phyloP scores from a whole-genome alignment of 2,329 filamentous ascomycete genomes.

The Beauveria brongniartii region DNA sequence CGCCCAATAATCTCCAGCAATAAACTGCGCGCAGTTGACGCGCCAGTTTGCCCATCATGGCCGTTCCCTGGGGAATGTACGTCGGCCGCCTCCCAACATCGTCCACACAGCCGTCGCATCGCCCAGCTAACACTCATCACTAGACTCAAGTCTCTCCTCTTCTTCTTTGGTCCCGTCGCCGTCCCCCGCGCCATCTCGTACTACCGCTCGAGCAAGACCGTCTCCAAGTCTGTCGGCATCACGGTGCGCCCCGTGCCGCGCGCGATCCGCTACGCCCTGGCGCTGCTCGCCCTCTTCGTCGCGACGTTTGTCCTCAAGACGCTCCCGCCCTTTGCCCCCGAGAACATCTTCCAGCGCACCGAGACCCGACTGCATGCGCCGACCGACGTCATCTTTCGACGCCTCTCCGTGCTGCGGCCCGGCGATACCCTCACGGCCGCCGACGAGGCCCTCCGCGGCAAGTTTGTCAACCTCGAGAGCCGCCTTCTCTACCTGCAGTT shows the following conservation, averaged over 20 bases:
- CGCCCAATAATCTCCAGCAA: neutral
- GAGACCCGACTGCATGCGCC: slow-evolving; percentile 77
- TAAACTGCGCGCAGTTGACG: neutral
- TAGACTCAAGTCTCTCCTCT: slow-evolving; percentile 46
- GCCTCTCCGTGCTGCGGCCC: slow-evolving; percentile 53
- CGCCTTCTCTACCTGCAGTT: slow-evolving; percentile 76
- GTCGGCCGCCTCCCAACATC: neutral
- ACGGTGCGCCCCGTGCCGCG: slow-evolving; percentile 48
- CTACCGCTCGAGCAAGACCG: slow-evolving; percentile 48
- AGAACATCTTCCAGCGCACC: slow-evolving; percentile 75
- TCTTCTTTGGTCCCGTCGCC: slow-evolving; percentile 64
- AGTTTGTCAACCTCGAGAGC: slow-evolving; percentile 63
- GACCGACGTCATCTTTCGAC: slow-evolving; percentile 75
- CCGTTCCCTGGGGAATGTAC: slow-evolving; percentile 14
- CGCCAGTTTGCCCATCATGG: slow-evolving; percentile 7
- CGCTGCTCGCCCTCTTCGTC: slow-evolving; percentile 46
- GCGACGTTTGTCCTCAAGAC: slow-evolving; percentile 46
- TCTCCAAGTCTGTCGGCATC: slow-evolving; percentile 33
- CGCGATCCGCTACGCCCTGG: slow-evolving; percentile 47
- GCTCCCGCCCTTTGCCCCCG: slow-evolving; percentile 59
- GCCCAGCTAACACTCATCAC: neutral
- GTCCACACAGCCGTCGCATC: neutral
- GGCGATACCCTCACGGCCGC: slow-evolving; percentile 36
- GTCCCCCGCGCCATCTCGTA: slow-evolving; percentile 57
- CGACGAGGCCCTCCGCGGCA: slow-evolving; percentile 59